These are phyloP conservation scores for Colletotrichum theobromicola DNA, from an alignment of 2,329 filamentous ascomycete genomes.

Conservation along the genomic window DNA sequence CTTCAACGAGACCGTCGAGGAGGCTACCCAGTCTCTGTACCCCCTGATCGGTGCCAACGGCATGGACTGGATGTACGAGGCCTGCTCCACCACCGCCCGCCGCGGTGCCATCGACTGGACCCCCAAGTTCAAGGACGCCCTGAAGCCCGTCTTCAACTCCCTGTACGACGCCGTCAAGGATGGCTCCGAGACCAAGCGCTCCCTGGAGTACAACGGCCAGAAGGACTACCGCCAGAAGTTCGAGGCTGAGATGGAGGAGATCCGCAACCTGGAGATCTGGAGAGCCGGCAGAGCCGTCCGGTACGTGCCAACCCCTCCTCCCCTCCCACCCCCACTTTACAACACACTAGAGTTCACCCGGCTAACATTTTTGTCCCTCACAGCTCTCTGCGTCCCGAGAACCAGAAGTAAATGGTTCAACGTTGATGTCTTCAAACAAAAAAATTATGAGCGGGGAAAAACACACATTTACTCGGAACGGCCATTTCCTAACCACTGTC, in stretches of 20 bases:
- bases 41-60: slow-evolving; percentile 96
- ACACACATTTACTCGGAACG: slow-evolving; percentile 7
- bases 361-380: slow-evolving; percentile 26
- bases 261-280: slow-evolving; percentile 98
- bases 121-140: slow-evolving; percentile 93
- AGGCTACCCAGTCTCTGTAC: slow-evolving; percentile 98
- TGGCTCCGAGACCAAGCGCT: slow-evolving; percentile 93
- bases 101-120: slow-evolving; percentile 99
- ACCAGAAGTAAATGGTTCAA: slow-evolving; percentile 69
- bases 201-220: slow-evolving; percentile 96
- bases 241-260: slow-evolving; percentile 98
- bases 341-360: background rate
- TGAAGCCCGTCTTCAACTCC: slow-evolving; percentile 98
- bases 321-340: background rate
- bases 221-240: slow-evolving; percentile 96
- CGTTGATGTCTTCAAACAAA: background rate
- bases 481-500: slow-evolving; percentile 18
- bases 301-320: slow-evolving; percentile 44
- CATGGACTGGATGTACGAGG: slow-evolving; percentile 99
- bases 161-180: slow-evolving; percentile 93
- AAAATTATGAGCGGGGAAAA: slow-evolving; percentile 8
- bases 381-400: slow-evolving; percentile 82
- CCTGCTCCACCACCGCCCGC: slow-evolving; percentile 97
- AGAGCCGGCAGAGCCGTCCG: slow-evolving; percentile 96
- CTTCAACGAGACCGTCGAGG: slow-evolving; percentile 99